Evolutionary conservation across 1,284 basidiomycete genomes (phyloP).

Genomic region (Malassezia yamatoensis): DNA sequence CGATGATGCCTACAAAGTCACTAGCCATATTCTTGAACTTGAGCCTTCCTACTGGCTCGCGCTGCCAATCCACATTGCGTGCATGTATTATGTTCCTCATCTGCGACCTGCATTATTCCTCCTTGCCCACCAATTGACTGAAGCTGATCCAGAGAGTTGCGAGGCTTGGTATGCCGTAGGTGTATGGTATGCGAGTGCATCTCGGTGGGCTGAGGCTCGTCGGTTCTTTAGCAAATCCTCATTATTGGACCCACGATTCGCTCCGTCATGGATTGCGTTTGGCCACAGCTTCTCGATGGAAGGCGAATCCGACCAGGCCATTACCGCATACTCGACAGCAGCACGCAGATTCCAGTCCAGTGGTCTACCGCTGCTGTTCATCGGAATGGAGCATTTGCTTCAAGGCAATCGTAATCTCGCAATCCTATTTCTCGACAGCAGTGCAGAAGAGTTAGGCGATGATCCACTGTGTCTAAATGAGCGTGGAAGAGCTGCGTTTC

Average conservation of each 20-base stretch:
- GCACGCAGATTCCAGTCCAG: conserved; percentile 86
- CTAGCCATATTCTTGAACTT: conserved; percentile 49
- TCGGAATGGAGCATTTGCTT: conserved; percentile 95
- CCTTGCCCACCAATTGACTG: conserved; percentile 87
- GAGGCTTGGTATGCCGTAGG: conserved; percentile 98
- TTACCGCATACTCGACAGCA: conserved; percentile 93
- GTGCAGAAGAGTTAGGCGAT: conserved; percentile 65
- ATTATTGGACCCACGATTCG: conserved; percentile 90
- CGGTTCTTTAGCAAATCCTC: conserved; percentile 65
- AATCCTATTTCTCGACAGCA: conserved; percentile 73
- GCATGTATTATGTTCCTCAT: conserved; percentile 88
- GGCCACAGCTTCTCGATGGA: conserved; percentile 93
- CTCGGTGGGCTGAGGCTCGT: conserved; percentile 55
- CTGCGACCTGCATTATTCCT: conserved; percentile 86
- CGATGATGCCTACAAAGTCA: conserved; percentile 85
- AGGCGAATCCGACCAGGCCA: conserved; percentile 90
- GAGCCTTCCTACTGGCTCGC: conserved; percentile 31
- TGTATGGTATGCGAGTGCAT: conserved; percentile 81
- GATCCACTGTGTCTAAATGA: conserved; percentile 89
- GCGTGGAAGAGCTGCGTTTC: conserved; percentile 80
- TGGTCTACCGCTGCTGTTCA: conserved; percentile 84
- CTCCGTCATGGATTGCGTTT: conserved; percentile 92
- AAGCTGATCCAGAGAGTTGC: conserved; percentile 74
- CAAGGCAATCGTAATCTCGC: conserved; percentile 73
- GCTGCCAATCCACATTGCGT: conserved; percentile 86